Base-by-base conservation (phyloP, 2,329 filamentous ascomycete species). In the Xylariaceae sp. region DNA sequence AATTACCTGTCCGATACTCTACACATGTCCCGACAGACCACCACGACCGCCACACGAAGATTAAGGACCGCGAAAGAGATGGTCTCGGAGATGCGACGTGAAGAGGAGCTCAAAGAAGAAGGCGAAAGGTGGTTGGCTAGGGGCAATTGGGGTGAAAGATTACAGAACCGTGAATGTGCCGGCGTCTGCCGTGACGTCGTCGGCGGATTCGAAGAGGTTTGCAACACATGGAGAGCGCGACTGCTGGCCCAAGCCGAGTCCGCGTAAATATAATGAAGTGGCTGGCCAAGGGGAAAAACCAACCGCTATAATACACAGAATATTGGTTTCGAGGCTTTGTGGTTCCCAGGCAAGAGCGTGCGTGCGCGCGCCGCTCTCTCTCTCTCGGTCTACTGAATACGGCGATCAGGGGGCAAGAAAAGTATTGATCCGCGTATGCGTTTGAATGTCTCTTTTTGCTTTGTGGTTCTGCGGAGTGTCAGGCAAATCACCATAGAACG, bases 21-120 rank as follows among this genome's bases (percentile, higher is more conserved):
- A 39, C 93, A 97, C 74, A 96, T 97, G 88, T 92, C 89, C 37
- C 87, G 91, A 10, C 93, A 97, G 74, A 89, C 90, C 1, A 94
- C 90, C 0, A 88, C 86, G 2, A 88, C 88, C 8, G 94, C 93
- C 1, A 87, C 88, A 2, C 81, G 94, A 57, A 84, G 91, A 50
- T 77, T 99, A 55, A 88, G 88, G 66, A 89, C 86, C 41, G 92
- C 90, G 5, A 89, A 88, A 67, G 92, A 96, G 71, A 84, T 96
- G 61, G 88, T 97, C 1, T 84, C 87, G 1, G 93, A 97, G 68
- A 87, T 97, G 78, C 84, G 87, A 64, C 84, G 85, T 60, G 94
- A 97, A 69, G 87, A 90, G 61, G 91, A 96, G 68, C 80, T 87
- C 37, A 84, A 87, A 53, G 91, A 96, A 68, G 87, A 94, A 71